phyloP scores from a whole-genome alignment of 345 rosid species.

The Gossypium raimondii region DNA sequence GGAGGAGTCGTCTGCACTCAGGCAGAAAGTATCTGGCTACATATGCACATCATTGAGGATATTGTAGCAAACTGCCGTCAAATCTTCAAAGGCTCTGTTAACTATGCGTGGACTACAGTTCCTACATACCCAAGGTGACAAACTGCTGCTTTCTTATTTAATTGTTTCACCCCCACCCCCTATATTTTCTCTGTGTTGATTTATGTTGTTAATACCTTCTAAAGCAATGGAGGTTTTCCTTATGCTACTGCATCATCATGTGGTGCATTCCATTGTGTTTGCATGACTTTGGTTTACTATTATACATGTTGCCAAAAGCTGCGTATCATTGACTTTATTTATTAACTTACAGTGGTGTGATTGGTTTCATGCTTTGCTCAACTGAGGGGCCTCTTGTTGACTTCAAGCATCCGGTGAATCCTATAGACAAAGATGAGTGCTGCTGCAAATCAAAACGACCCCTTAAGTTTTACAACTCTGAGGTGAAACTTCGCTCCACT shows the following conservation, averaged over 20 bases:
- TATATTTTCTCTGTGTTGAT: background rate
- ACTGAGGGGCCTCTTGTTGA: conserved; percentile 83
- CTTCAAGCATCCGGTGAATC: conserved; percentile 81
- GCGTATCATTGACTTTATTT: background rate
- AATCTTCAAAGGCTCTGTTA: conserved; percentile 88
- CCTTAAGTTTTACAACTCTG: conserved; percentile 72
- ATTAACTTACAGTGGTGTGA: conserved; percentile 65
- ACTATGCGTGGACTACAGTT: conserved; percentile 95
- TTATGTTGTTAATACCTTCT: background rate
- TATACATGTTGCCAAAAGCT: background rate
- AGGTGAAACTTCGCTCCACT: conserved; percentile 38
- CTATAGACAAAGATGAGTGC: conserved; percentile 44
- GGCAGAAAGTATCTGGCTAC: conserved; percentile 98
- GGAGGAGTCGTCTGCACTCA: conserved; percentile 95
- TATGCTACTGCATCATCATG: background rate
- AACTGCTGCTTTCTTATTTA: background rate
- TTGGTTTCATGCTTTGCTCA: conserved; percentile 97
- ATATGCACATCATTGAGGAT: conserved; percentile 94
- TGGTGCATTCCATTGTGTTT: background rate
- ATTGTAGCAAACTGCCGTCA: conserved; percentile 82
- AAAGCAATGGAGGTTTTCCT: background rate
- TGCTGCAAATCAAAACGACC: conserved; percentile 45
- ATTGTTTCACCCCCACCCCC: background rate
- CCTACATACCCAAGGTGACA: conserved; percentile 90
- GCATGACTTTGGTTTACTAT: background rate